Base-by-base conservation (phyloP, 2,329 filamentous ascomycete genomes). In the Didymella pomorum region DNA sequence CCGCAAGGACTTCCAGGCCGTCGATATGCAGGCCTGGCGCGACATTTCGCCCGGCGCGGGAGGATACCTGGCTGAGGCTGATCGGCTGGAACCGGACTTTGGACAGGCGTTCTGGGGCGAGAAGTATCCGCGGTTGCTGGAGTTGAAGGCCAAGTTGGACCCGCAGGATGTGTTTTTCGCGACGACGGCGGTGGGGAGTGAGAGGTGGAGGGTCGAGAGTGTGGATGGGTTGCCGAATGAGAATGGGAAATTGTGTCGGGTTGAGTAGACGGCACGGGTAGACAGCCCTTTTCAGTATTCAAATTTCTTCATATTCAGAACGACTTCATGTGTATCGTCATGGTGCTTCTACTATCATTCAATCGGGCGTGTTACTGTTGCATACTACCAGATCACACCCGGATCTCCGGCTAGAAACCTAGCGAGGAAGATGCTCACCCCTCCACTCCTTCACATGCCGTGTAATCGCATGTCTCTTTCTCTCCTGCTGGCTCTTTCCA, bases 111-210 rank as follows among this genome's bases (percentile, higher is more conserved):
- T 73, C 44, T 75, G 66, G 51, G 73, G 73, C 6, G 49, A 45
- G n/a, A 63, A 73, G 31, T 76, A 76, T 47, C 52, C 55, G 1
- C 53, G 64, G 26, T 44, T 76, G 23, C 31, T 73, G 28, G 43
- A 56, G 14, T 21, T 74, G 25, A 74, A 74, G 64, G 48, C 61
- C 31, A 64, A 67, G 48, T 60, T 63, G 58, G 75, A 78, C 56
- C 75, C 75, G 7, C 50, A 67, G 21, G 71, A 72, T 52, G 67
- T 78, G 1, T 77, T 78, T 52, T 76, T 70, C 47, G 73, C 71
- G 1, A 64, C 65, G 0, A 75, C 73, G 0, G 67, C 66, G 16
- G 74, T 75, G 2, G 74, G 74, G 0, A 75, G 72, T 31, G 74
- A 76, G 61, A 57, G 67, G 53, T 76, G 73, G 73, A 68, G 39